These are phyloP conservation scores for Metschnikowia continentalis DNA, from an alignment of 805 yeast genomes.

Conservation along the genomic window DNA sequence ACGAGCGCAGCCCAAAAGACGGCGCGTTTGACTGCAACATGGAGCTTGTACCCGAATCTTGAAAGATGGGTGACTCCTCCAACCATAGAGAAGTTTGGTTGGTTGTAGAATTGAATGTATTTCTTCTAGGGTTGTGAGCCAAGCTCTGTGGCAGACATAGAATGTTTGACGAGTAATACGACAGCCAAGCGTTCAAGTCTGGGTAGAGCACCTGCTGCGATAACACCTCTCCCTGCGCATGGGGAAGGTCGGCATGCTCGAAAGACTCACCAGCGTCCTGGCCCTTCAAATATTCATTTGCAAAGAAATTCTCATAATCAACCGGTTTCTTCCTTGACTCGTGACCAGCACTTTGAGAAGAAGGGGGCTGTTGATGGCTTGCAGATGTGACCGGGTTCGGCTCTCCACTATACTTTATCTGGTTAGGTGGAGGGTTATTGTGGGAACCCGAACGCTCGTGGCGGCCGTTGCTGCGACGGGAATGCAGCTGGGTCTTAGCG, in stretches of 20 bases:
- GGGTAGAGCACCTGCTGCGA: neutral
- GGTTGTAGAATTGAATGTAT: neutral
- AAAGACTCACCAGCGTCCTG: neutral
- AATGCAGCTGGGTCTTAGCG: constrained; percentile 26
- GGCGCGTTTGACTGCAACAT: neutral
- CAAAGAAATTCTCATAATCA: neutral
- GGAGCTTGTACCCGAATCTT: neutral
- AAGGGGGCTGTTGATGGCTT: neutral
- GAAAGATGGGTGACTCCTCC: constrained; percentile 1
- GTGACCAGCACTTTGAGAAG: neutral
- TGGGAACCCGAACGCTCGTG: constrained; percentile 1
- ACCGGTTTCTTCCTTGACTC: neutral
- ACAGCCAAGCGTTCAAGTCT: constrained; percentile 1
- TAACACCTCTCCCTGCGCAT: neutral
- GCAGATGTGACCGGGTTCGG: neutral
- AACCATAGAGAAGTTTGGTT: neutral
- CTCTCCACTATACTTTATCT: neutral
- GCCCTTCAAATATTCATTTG: neutral
- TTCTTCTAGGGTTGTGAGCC: neutral
- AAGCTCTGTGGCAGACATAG: neutral
- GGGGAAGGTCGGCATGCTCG: neutral
- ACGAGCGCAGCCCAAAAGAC: neutral
- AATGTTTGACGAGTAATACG: neutral
- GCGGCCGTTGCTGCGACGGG: constrained; percentile 9
- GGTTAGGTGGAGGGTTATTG: neutral